Percentiles rank a stretch among this genome's conserved stretches.
phyloP scores from a whole-genome alignment of 352 stramenopile genomes.

The Blastocystis sp. region DNA sequence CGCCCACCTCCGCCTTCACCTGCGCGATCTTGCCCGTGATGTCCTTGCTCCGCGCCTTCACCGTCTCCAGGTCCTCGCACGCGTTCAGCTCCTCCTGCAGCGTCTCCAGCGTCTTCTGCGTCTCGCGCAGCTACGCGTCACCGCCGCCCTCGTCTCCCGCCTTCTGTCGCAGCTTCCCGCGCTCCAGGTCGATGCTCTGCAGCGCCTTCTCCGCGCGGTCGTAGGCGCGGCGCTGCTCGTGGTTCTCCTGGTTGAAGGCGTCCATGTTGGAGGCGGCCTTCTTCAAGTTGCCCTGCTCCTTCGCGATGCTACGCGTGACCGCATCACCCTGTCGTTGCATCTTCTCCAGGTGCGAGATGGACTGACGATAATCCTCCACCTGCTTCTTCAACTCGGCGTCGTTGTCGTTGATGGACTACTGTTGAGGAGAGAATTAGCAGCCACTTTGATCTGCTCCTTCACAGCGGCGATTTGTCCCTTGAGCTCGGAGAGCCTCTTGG shows the following conservation, averaged over 20 bases:
- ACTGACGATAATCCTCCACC: neutral
- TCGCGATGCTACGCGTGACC: neutral
- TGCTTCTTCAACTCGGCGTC: neutral
- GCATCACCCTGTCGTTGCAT: neutral
- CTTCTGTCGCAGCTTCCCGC: neutral
- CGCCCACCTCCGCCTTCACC: neutral
- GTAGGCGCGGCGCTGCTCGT: neutral
- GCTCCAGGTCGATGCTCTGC: conserved; percentile 36
- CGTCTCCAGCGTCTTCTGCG: conserved; percentile 10
- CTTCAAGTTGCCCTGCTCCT: neutral
- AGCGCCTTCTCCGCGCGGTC: conserved; percentile 54
- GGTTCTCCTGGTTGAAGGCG: neutral
- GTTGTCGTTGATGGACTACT: neutral
- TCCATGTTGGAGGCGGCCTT: neutral
- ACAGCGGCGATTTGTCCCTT: conserved; percentile 3
- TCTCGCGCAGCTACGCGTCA: neutral
- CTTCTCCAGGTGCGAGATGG: neutral
- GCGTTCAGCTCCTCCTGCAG: conserved; percentile 4
- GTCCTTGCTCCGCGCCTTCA: neutral
- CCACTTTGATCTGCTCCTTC: conserved; percentile 1
- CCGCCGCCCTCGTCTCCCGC: neutral
- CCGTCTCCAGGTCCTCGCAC: neutral
- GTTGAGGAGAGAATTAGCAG: neutral
- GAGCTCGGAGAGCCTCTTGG: neutral
- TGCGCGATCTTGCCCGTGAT: neutral